A percentile compares a stretch with the other conserved stretches of the same genome.
Conservation (phyloP, 148 eudicot species). For the Persicaria tinctoria region DNA sequence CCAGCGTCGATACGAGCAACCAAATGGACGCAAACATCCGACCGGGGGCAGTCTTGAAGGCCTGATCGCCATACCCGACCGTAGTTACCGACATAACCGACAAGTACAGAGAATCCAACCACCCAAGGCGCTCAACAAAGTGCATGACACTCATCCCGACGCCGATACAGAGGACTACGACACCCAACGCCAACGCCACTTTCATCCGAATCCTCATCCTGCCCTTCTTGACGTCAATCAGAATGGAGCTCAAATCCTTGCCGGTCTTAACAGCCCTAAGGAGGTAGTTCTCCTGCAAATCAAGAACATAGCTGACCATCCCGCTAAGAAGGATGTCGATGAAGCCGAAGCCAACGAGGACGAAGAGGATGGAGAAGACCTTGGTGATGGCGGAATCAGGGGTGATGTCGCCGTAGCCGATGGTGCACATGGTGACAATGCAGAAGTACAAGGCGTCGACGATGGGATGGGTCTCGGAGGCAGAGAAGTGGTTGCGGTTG, state of each 20-base stretch:
- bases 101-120: slow-evolving; percentile 82
- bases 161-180: slow-evolving; percentile 85
- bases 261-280: slow-evolving; percentile 52
- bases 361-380: slow-evolving; percentile 73
- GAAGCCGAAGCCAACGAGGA: slow-evolving; percentile 90
- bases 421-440: slow-evolving; percentile 97
- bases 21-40: slow-evolving; percentile 82
- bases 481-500: slow-evolving; percentile 42
- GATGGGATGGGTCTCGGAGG: slow-evolving; percentile 63
- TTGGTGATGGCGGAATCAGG: slow-evolving; percentile 64
- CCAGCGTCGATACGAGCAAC: slow-evolving; percentile 93
- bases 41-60: slow-evolving; percentile 64
- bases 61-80: slow-evolving; percentile 91
- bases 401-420: slow-evolving; percentile 94
- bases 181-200: slow-evolving; percentile 83
- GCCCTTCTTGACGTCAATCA: slow-evolving; percentile 80
- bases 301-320: slow-evolving; percentile 87
- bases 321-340: slow-evolving; percentile 84
- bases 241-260: slow-evolving; percentile 34
- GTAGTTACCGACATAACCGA: slow-evolving; percentile 98
- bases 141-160: slow-evolving; percentile 70
- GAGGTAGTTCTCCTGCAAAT: slow-evolving; percentile 79
- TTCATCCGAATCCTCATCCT: slow-evolving; percentile 98
- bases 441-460: slow-evolving; percentile 96
- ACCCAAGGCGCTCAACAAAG: slow-evolving; percentile 60